A percentile compares a stretch with the other conserved stretches of the same genome.
Conservation (phyloP, 148 eudicot species). For the Drosera capensis region DNA sequence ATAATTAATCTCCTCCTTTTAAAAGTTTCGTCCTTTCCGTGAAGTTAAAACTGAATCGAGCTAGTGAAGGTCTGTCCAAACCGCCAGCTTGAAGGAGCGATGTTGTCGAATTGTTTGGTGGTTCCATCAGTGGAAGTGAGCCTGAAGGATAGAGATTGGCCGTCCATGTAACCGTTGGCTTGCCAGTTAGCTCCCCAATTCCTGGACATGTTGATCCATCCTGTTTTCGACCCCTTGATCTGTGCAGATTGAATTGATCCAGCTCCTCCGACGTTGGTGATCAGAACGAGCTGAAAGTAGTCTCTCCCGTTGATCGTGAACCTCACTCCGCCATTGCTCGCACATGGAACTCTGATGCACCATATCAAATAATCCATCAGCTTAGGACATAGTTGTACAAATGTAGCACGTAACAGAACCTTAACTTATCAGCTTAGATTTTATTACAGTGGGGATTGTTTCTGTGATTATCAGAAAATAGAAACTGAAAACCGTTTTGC, state of each 20-base stretch:
- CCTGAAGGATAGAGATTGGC: conserved; percentile 62
- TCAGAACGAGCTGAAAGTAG: conserved; percentile 68
- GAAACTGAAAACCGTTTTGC: too few relatives aligned
- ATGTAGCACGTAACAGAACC: too few relatives aligned
- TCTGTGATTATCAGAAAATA: not conserved
- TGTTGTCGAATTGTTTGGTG: conserved; percentile 21
- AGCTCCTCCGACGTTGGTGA: conserved; percentile 61
- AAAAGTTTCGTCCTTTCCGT: too few relatives aligned
- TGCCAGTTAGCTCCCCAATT: conserved; percentile 98
- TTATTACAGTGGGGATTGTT: too few relatives aligned
- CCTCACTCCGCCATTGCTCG: conserved; percentile 73
- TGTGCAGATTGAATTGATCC: conserved; percentile 56
- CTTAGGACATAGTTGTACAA: not conserved
- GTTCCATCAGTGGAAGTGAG: conserved; percentile 53
- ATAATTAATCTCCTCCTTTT: too few relatives aligned
- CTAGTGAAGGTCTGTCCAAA: conserved; percentile 70
- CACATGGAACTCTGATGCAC: conserved; percentile 42
- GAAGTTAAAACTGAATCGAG: conserved; percentile 34
- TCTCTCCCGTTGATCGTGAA: conserved; percentile 65
- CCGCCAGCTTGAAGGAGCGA: conserved; percentile 54
- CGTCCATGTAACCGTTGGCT: conserved; percentile 39
- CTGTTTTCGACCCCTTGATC: conserved; percentile 54
- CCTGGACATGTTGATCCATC: conserved; percentile 63
- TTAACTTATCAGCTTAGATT: too few relatives aligned
- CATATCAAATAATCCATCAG: not conserved